These are phyloP conservation scores for Trichoderma semiorbis DNA, from an alignment of 2,329 filamentous ascomycete species.

Conservation along the genomic window DNA sequence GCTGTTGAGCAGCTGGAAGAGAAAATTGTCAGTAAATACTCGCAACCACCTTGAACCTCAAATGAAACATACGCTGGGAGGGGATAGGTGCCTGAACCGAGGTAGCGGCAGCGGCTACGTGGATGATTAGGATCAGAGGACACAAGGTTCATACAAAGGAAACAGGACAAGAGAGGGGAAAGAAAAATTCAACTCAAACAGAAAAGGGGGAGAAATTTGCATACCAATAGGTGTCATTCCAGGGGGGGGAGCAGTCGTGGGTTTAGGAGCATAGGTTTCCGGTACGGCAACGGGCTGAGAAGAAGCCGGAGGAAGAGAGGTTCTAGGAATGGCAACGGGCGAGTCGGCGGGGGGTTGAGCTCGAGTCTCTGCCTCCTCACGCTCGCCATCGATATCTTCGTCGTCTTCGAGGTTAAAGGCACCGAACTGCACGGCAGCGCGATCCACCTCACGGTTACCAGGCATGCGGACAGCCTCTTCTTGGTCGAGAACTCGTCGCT, in stretches of 20 bases:
- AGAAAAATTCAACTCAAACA: background rate
- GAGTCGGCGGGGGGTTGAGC: slow-evolving; percentile 92
- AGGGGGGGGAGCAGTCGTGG: slow-evolving; percentile 42
- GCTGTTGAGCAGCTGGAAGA: slow-evolving; percentile 41
- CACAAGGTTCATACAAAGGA: background rate
- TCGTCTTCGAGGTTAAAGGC: slow-evolving; percentile 88
- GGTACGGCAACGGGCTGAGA: slow-evolving; percentile 52
- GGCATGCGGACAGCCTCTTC: slow-evolving; percentile 99
- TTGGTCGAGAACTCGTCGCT: slow-evolving; percentile 85
- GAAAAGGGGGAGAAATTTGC: background rate
- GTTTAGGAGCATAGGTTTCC: slow-evolving; percentile 56
- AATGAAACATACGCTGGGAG: slow-evolving; percentile 26
- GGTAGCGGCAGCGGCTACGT: slow-evolving; percentile 23
- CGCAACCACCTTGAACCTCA: background rate
- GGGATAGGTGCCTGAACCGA: slow-evolving; percentile 29
- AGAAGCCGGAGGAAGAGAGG: slow-evolving; percentile 75
- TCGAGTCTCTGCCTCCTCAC: slow-evolving; percentile 92
- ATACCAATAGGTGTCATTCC: slow-evolving; percentile 36
- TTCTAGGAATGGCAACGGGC: slow-evolving; percentile 77
- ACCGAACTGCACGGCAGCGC: slow-evolving; percentile 91
- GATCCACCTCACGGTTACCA: slow-evolving; percentile 90
- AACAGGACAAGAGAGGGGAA: background rate
- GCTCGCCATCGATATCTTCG: slow-evolving; percentile 88
- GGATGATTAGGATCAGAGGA: slow-evolving; percentile 17
- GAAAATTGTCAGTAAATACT: slow-evolving; percentile 19